Percentiles rank a stretch among this genome's conserved stretches.
Evolutionary conservation across 179 eudicot genomes (phyloP).

Genomic region (Spinacia oleracea): DNA sequence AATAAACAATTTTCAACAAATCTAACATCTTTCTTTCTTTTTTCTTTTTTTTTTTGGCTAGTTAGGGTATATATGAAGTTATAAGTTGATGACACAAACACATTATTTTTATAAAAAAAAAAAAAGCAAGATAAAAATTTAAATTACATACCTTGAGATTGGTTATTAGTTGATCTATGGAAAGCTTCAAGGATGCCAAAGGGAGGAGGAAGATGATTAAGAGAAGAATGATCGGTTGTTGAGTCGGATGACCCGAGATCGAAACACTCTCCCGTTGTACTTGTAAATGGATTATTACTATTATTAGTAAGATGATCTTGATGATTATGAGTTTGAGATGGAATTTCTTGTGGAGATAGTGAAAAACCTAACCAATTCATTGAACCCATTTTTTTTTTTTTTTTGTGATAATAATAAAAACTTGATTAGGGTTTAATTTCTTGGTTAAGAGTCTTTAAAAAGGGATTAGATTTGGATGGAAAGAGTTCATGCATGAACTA

Average conservation of each 20-base stretch:
- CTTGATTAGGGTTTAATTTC: neutral
- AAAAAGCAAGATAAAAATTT: neutral
- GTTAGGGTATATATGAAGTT: neutral
- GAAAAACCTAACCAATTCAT: slow-evolving; percentile 94
- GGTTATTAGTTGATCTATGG: slow-evolving; percentile 42
- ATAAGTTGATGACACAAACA: too few relatives aligned
- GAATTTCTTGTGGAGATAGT: slow-evolving; percentile 63
- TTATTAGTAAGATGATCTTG: slow-evolving; percentile 30
- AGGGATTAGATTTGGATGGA: neutral
- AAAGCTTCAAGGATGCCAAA: slow-evolving; percentile 69
- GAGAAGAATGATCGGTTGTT: slow-evolving; percentile 19
- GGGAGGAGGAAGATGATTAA: slow-evolving; percentile 50
- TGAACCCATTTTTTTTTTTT: slow-evolving; percentile 29
- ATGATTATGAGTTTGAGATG: slow-evolving; percentile 32
- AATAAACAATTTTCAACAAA: neutral
- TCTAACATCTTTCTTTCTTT: too few relatives aligned
- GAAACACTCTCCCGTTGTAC: slow-evolving; percentile 32
- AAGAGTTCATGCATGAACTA: slow-evolving; percentile 33
- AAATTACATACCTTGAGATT: slow-evolving; percentile 60
- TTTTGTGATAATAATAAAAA: neutral
- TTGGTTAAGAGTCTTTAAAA: neutral
- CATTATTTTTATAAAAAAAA: too few relatives aligned
- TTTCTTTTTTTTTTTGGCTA: neutral
- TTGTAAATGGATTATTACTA: slow-evolving; percentile 30
- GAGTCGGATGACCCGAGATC: slow-evolving; percentile 34